Evolutionary conservation across 2,329 filamentous ascomycete species (phyloP).

Genomic region (Arachnomyces sp.): DNA sequence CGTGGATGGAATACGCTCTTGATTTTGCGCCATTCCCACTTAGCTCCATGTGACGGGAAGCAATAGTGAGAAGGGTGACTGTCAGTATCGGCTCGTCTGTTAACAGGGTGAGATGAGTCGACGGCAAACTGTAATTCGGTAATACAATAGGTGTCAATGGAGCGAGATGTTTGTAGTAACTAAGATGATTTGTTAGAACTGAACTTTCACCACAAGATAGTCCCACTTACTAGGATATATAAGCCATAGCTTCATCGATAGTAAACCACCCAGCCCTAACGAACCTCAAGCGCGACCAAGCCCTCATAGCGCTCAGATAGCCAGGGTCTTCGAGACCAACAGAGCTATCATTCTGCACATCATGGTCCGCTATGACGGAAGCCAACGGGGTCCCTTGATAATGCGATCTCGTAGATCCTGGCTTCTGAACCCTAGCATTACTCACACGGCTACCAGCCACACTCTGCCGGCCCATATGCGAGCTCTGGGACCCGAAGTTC

Average conservation of each 20-base stretch:
- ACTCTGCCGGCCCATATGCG: slow-evolving; percentile 26
- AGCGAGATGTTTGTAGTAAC: slow-evolving; percentile 84
- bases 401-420: too few species aligned
- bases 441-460: too few species aligned
- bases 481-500: slow-evolving; percentile 29
- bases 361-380: slow-evolving; percentile 16
- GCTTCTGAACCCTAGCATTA: too few species aligned
- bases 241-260: slow-evolving; percentile 82
- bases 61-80: slow-evolving; percentile 82
- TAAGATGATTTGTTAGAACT: slow-evolving; percentile 23
- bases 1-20: slow-evolving; percentile 83
- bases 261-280: slow-evolving; percentile 97
- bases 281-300: slow-evolving; percentile 89
- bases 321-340: slow-evolving; percentile 28
- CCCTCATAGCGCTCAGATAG: slow-evolving; percentile 60
- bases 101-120: slow-evolving; percentile 68
- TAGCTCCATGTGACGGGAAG: slow-evolving; percentile 76
- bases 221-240: slow-evolving; percentile 72
- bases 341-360: slow-evolving; percentile 19
- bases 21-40: slow-evolving; percentile 72
- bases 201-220: slow-evolving; percentile 6
- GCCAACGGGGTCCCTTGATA: slow-evolving; percentile 8
- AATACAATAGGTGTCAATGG: slow-evolving; percentile 90
- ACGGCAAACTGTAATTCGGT: slow-evolving; percentile 77
- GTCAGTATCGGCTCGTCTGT: slow-evolving; percentile 88